phyloP scores from a whole-genome alignment of 331 rosid genomes.

The Malus hybrid region DNA sequence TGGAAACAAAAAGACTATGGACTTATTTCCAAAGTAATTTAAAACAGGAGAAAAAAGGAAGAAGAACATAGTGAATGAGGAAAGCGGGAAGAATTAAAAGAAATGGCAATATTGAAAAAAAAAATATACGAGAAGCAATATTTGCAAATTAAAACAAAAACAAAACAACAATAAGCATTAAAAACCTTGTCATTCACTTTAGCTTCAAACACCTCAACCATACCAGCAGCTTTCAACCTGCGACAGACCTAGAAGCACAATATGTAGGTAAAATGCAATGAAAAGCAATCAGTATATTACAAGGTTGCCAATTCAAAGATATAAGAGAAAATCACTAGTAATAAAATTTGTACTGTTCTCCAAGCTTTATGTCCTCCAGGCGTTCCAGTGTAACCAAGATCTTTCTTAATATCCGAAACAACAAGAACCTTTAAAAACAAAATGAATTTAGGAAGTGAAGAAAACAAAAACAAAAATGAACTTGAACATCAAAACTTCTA shows the following conservation, averaged over 20 bases:
- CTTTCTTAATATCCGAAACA: constrained; percentile 72
- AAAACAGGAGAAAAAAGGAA: not conserved
- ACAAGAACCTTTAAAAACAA: constrained; percentile 66
- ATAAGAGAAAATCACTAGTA: not conserved
- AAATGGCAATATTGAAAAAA: not conserved
- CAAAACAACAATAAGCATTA: not conserved
- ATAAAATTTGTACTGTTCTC: constrained; percentile 54
- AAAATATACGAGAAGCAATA: not conserved
- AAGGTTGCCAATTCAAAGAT: not conserved
- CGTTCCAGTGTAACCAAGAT: constrained; percentile 68
- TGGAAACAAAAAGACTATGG: not conserved
- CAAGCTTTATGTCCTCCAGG: constrained; percentile 61
- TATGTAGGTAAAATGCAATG: constrained; percentile 6
- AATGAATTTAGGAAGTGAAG: constrained; percentile 8
- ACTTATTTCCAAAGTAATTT: not conserved
- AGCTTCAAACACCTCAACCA: constrained; percentile 76
- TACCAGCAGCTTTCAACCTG: constrained; percentile 51
- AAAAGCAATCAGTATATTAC: not conserved
- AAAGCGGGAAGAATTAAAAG: not conserved
- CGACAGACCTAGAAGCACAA: constrained; percentile 43
- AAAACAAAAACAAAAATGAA: not conserved
- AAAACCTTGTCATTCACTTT: constrained; percentile 79
- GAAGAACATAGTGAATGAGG: not conserved
- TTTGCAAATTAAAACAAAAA: not conserved
- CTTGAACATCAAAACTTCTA: constrained; percentile 3